A percentile compares a stretch with the other conserved stretches of the same genome.
phyloP scores from a whole-genome alignment of 2,329 filamentous ascomycete genomes.

The Cyclaneusma minus region DNA sequence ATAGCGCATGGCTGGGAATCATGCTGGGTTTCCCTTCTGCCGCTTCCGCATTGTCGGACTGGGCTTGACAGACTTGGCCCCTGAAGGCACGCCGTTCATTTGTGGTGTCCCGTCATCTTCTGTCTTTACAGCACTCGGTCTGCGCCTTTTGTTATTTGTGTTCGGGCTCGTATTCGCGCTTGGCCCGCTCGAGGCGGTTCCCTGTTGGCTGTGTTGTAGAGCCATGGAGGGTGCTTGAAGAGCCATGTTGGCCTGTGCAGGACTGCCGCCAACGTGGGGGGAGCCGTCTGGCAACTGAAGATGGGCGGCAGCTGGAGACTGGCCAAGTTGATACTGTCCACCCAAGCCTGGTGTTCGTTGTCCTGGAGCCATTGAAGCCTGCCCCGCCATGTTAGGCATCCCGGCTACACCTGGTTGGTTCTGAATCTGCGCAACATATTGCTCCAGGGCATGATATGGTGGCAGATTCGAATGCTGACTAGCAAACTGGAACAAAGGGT shows the following conservation, averaged over 20 bases:
- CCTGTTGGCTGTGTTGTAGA: slow-evolving; percentile 52
- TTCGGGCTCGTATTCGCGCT: slow-evolving; percentile 44
- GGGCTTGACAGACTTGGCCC: slow-evolving; percentile 20
- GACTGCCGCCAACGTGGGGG: slow-evolving; percentile 40
- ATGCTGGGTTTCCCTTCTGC: slow-evolving; percentile 18
- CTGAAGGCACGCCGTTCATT: slow-evolving; percentile 14
- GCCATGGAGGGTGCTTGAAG: slow-evolving; percentile 52
- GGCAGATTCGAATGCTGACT: slow-evolving; percentile 36
- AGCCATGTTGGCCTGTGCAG: slow-evolving; percentile 44
- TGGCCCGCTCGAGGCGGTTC: slow-evolving; percentile 47
- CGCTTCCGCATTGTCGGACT: slow-evolving; percentile 24
- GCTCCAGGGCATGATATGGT: slow-evolving; percentile 42
- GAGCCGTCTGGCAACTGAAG: slow-evolving; percentile 43
- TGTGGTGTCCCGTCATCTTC: slow-evolving; percentile 15
- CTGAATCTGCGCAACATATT: slow-evolving; percentile 36
- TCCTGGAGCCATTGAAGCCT: slow-evolving; percentile 10
- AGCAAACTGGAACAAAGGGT: slow-evolving; percentile 42
- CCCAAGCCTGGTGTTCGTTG: slow-evolving; percentile 16
- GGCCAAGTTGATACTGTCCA: slow-evolving; percentile 35
- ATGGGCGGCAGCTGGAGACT: slow-evolving; percentile 43
- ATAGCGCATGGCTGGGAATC: slow-evolving; percentile 3
- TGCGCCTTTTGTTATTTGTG: slow-evolving; percentile 21
- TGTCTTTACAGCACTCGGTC: slow-evolving; percentile 22
- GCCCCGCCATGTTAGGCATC: slow-evolving; percentile 4
- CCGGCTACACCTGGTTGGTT: slow-evolving; percentile 3